phyloP scores from a whole-genome alignment of 257 asterid genomes.

The Ocimum tenuiflorum region DNA sequence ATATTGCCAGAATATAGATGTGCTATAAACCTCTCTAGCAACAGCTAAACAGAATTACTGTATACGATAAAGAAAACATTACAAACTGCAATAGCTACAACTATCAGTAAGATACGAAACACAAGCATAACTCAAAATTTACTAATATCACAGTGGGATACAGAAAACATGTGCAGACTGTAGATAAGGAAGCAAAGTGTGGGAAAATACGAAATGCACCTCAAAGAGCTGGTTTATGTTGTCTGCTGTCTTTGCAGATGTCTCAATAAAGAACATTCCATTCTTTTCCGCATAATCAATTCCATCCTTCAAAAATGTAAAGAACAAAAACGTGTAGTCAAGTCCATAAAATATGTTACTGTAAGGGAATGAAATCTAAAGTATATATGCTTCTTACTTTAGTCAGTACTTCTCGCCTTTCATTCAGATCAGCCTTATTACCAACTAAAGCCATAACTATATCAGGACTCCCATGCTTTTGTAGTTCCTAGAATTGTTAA shows the following conservation, averaged over 20 bases:
- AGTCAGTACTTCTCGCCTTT: constrained; percentile 74
- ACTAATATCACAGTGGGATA: not conserved
- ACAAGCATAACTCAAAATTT: not conserved
- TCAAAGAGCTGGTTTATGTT: constrained; percentile 97
- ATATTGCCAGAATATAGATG: not conserved
- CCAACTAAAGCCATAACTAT: constrained; percentile 97
- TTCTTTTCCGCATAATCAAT: constrained; percentile 82
- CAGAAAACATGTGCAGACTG: not conserved
- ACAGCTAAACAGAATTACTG: not conserved
- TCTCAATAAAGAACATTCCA: constrained; percentile 95
- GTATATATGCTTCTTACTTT: constrained; percentile 43
- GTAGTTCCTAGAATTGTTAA: constrained; percentile 54
- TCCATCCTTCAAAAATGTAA: constrained; percentile 53
- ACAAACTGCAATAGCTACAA: constrained; percentile 3
- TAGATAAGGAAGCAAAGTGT: not conserved
- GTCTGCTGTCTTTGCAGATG: constrained; percentile 99
- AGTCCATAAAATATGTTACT: not conserved
- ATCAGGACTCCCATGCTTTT: constrained; percentile 94
- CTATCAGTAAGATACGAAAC: not conserved
- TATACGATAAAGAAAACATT: not conserved
- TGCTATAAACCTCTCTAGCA: not conserved
- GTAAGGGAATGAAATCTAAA: not conserved
- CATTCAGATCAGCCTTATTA: constrained; percentile 90
- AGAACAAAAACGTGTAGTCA: not conserved
- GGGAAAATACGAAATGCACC: constrained; percentile 37